Evolutionary conservation across 2,329 filamentous ascomycete species (phyloP), one percentile per base, ranked within the genome.

Genomic region (Blastomyces parvus): DNA sequence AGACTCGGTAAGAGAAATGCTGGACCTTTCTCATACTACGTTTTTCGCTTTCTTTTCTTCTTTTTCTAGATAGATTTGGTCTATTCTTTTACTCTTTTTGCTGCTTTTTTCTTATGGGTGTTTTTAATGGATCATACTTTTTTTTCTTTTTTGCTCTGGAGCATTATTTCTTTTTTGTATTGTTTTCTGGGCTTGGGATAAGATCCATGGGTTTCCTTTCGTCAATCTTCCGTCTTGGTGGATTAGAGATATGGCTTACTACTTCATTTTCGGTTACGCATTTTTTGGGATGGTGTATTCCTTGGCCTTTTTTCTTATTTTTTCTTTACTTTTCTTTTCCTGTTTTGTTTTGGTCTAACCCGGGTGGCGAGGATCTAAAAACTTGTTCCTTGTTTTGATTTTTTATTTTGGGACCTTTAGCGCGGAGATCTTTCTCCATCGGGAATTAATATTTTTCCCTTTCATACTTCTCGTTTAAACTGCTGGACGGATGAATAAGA

Each of bases 1-100:
- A 30, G 19, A 56, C 55, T 42, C 55, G 30, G 27, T 42, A 27
- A 42, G 58, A 59, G 58, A 59, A 59, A 59, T 46, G 58, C 58
- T 59, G 58, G 40, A n/a, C 40, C 4, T 59, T 59, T 59, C 42
- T 59, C 33, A 58, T 42, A 1, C 42, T 27, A n/a, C 33, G 19
- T 27, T 25, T 58, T 14, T 58, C 22, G 3, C 17, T 57, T 38
- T 22, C 52, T 19, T 55, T 11, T 27, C 42, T 38, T 22, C 52
- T 19, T 55, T 55, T 50, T 25, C 22, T 27, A 14, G 55, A 25
- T 25, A 11, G 22, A 17, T 42, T 58, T 27, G 55, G 25, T 52
- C 48, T 27, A 52, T 17, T 13, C 14, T 27, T 30, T 52, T 19
- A 8, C 36, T 25, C 8, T 19, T 56, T 56, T 33, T 38, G 30